phyloP scores from a whole-genome alignment of 768 basidiomycete species.

The Leccinum subtestaceum region DNA sequence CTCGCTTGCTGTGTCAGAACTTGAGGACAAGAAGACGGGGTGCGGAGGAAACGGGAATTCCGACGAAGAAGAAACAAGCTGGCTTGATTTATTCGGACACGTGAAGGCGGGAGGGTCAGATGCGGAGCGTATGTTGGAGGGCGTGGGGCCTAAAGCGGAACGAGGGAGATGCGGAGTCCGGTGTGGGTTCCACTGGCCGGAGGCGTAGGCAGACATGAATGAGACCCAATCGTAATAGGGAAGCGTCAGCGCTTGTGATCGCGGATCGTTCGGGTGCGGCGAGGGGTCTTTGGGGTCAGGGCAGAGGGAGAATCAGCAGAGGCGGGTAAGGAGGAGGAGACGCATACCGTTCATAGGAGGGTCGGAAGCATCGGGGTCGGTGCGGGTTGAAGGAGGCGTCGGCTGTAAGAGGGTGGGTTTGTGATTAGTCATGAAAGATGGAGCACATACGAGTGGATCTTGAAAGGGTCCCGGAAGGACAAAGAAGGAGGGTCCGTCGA shows the following conservation, averaged over 20 bases:
- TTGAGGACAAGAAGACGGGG: conserved; percentile 9
- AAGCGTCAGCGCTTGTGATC: conserved; percentile 16
- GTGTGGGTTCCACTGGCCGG: conserved; percentile 79
- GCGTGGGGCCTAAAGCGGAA: conserved; percentile 24
- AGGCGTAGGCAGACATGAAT: conserved; percentile 74
- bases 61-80: conserved; percentile 3
- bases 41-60: conserved; percentile 13
- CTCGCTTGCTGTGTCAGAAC: conserved; percentile 13
- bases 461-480: conserved; percentile 39
- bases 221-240: conserved; percentile 64
- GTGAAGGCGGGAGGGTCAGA: conserved; percentile 8
- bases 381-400: background rate
- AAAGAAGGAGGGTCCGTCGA: conserved; percentile 38
- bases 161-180: conserved; percentile 60
- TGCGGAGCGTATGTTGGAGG: conserved; percentile 11
- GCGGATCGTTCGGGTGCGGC: conserved; percentile 9
- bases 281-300: conserved; percentile 8
- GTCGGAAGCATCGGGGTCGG: conserved; percentile 14
- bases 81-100: conserved; percentile 9
- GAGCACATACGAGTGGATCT: conserved; percentile 11
- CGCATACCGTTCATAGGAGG: conserved; percentile 24
- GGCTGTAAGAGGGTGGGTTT: conserved; percentile 5
- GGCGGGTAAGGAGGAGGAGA: background rate
- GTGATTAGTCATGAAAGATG: background rate
- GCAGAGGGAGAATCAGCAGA: conserved; percentile 18